Evolutionary conservation across 805 yeast species (phyloP), one percentile per base, ranked within the genome.

Genomic region (Pichia cabralensis): DNA sequence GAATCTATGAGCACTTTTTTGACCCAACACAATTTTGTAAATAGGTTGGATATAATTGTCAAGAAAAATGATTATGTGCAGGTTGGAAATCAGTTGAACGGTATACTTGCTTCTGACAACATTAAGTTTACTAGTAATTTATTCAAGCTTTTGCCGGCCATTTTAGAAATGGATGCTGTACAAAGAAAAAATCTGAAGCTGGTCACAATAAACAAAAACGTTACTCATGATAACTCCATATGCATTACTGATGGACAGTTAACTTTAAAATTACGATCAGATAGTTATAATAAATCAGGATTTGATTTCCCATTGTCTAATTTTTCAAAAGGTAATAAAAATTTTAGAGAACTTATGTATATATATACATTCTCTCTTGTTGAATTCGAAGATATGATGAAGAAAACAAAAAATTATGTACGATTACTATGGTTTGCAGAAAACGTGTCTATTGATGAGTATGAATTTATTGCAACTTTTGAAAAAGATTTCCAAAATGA

Each of bases 251-350:
- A 45, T 13, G 59, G 60, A 7, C 22, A 27, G 2, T 33, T 63
- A 22, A 43, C 47, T 14, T 24, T 64, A 18, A 53, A 56, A 8
- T 35, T 63, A 11, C 48, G 60, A 8, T 35, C 48, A 8, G 56
- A 49, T 8, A 40, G 51, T 1, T 63, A 60, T 40, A 38, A 44
- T 22, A 40, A 42, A 24, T 48, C 61, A 1, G 69, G 69, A 1
- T 41, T 64, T 6, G 36, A 38, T 8, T 65, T 64, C 2, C 44
- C 36, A 12, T 36, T 37, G 27, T 46, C 63, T 2, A 42, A 36
- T 3, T 39, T 47, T 9, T 51, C 57, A 1, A 33, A 35, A 12
- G 57, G 55, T 3, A 49, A 51, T 30, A 46, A 35, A 28, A 45
- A 40, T 13, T 31, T 43, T 6, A 36, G 34, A 20, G 36, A 30